Percentiles rank a stretch among this genome's conserved stretches.
Conservation (phyloP, 345 rosid species). For the Euclidium syriacum region DNA sequence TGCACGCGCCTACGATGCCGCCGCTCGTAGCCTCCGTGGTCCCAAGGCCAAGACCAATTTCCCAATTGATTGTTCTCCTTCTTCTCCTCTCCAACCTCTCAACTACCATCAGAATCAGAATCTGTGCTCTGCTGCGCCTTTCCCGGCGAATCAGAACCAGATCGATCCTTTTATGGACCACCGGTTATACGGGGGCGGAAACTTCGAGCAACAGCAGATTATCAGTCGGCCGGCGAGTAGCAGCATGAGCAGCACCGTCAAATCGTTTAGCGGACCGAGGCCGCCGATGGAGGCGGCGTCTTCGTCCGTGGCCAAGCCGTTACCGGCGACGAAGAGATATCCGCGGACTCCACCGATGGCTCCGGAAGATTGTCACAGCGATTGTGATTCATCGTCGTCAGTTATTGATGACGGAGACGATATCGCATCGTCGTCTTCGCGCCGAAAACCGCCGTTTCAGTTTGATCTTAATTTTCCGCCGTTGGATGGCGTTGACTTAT, state of each 20-base stretch:
- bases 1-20: conserved; percentile 83
- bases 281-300: conserved; percentile 29
- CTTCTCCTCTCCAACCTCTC: conserved; percentile 33
- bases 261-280: conserved; percentile 85
- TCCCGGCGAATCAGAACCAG: conserved; percentile 17
- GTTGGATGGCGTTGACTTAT: conserved; percentile 55
- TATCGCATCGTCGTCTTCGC: conserved; percentile 45
- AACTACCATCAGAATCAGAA: conserved; percentile 17
- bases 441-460: conserved; percentile 41
- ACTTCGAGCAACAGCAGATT: conserved; percentile 30
- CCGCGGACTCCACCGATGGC: conserved; percentile 58
- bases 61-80: conserved; percentile 36
- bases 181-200: conserved; percentile 37
- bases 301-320: conserved; percentile 26
- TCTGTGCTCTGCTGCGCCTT: conserved; percentile 14
- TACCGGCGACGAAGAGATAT: conserved; percentile 33
- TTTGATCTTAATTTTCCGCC: conserved; percentile 95
- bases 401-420: conserved; percentile 60
- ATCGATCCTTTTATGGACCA: conserved; percentile 44
- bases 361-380: conserved; percentile 88
- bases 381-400: conserved; percentile 92
- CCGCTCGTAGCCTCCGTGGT: conserved; percentile 79
- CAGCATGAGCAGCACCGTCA: conserved; percentile 94
- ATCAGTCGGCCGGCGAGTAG: conserved; percentile 69
- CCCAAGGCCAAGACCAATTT: conserved; percentile 89